Percentiles rank a stretch among this genome's conserved stretches.
These are phyloP conservation scores for Arthrinium phaeospermum DNA, from an alignment of 2,329 filamentous ascomycete genomes.

Conservation along the genomic window DNA sequence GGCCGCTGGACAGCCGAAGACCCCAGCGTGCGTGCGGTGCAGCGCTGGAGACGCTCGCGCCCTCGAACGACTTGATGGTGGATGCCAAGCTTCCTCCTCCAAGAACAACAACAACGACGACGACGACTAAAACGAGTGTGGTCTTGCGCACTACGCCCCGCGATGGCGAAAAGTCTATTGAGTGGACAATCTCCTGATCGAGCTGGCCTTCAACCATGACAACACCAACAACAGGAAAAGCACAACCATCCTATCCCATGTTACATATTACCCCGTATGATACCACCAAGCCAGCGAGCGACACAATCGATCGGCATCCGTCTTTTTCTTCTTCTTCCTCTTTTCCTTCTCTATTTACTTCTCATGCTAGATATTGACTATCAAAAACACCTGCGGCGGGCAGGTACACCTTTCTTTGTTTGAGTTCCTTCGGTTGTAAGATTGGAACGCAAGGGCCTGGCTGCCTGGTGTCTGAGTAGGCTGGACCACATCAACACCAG, in stretches of 20 bases:
- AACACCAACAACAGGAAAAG: not conserved
- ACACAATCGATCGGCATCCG: not conserved
- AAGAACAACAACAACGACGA: not conserved
- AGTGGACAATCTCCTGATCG: not conserved
- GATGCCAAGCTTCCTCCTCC: constrained; percentile 18
- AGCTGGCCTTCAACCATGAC: not conserved
- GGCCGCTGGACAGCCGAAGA: constrained; percentile 69
- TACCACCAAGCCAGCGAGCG: constrained; percentile 4
- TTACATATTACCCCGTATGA: not conserved
- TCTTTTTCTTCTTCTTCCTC: not conserved
- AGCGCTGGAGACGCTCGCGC: constrained; percentile 62
- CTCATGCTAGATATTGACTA: not conserved
- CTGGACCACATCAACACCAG: not conserved
- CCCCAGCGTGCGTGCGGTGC: constrained; percentile 61
- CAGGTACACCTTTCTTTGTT: not conserved
- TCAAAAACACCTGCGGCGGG: not conserved
- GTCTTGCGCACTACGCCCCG: not conserved
- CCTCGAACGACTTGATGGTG: constrained; percentile 38
- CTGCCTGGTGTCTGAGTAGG: constrained; percentile 1
- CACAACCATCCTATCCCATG: not conserved
- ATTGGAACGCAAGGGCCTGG: not conserved
- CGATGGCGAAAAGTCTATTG: constrained; percentile 3
- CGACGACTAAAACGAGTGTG: not conserved
- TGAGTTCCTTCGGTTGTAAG: not conserved
- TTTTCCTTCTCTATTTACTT: not conserved